Evolutionary conservation across 768 basidiomycete species (phyloP).

Genomic region (Serendipita indica): DNA sequence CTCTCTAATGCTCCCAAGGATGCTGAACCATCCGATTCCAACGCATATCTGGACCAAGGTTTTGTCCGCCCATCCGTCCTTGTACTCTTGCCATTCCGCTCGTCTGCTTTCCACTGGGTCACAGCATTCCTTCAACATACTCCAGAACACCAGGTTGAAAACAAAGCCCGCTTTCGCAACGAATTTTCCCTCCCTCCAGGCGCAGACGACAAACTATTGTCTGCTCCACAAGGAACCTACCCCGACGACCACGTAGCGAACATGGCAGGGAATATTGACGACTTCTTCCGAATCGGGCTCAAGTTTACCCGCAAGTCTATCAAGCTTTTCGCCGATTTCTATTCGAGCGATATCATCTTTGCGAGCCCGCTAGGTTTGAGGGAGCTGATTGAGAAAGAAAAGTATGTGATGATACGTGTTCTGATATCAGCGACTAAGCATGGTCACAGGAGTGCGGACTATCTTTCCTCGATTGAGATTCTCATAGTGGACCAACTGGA

Average conservation of each 20-base stretch:
- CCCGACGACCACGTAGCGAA: constrained; percentile 82
- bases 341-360: constrained; percentile 68
- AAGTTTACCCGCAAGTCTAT: constrained; percentile 87
- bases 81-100: constrained; percentile 85
- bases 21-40: constrained; percentile 40
- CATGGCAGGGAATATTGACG: constrained; percentile 94
- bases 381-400: constrained; percentile 87
- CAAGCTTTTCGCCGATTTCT: constrained; percentile 84
- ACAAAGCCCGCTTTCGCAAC: constrained; percentile 59
- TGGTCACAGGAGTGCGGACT: constrained; percentile 59
- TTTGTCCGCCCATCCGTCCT: constrained; percentile 94
- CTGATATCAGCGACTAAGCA: background rate
- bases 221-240: constrained; percentile 60
- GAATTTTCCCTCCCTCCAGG: constrained; percentile 78
- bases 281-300: constrained; percentile 81
- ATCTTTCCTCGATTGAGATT: constrained; percentile 85
- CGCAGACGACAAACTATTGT: constrained; percentile 62
- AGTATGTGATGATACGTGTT: constrained; percentile 33
- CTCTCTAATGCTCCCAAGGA: constrained; percentile 56
- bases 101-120: constrained; percentile 71
- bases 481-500: constrained; percentile 87
- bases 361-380: constrained; percentile 88
- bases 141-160: constrained; percentile 75
- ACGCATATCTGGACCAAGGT: constrained; percentile 81
- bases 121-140: constrained; percentile 64